These are phyloP conservation scores for Candida broadrunensis DNA, from an alignment of 805 yeast species.

Conservation along the genomic window DNA sequence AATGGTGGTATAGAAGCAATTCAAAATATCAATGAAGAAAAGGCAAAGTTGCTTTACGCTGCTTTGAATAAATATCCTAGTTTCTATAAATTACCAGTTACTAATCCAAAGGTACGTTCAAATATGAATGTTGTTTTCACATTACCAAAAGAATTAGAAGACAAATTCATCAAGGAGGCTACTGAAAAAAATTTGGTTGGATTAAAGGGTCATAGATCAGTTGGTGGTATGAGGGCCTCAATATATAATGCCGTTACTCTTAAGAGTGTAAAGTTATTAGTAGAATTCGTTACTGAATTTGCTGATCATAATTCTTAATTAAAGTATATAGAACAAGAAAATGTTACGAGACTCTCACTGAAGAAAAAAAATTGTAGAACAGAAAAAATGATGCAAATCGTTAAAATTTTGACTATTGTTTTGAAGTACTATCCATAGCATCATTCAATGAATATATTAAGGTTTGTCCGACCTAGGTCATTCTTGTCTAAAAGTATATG, in stretches of 20 bases:
- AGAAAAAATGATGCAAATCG: too few species aligned
- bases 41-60: conserved; percentile 62
- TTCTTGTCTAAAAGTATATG: too few species aligned
- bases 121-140: conserved; percentile 94
- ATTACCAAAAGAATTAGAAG: conserved; percentile 61
- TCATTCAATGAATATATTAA: too few species aligned
- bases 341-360: too few species aligned
- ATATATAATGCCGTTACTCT: conserved; percentile 82
- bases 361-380: too few species aligned
- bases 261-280: conserved; percentile 56
- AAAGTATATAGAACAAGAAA: too few species aligned
- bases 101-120: conserved; percentile 57
- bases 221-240: conserved; percentile 95
- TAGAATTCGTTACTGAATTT: conserved; percentile 56
- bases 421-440: too few species aligned
- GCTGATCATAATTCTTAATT: conserved; percentile 38
- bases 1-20: conserved; percentile 74
- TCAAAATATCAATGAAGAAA: conserved; percentile 52
- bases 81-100: conserved; percentile 67
- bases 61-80: conserved; percentile 66
- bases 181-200: conserved; percentile 61
- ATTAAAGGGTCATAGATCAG: conserved; percentile 93
- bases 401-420: too few species aligned
- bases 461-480: too few species aligned
- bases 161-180: conserved; percentile 69